A percentile compares a stretch with the other conserved stretches of the same genome.
Evolutionary conservation across 2,329 filamentous ascomycete species (phyloP).

Genomic region (Hypoxylon sp.): DNA sequence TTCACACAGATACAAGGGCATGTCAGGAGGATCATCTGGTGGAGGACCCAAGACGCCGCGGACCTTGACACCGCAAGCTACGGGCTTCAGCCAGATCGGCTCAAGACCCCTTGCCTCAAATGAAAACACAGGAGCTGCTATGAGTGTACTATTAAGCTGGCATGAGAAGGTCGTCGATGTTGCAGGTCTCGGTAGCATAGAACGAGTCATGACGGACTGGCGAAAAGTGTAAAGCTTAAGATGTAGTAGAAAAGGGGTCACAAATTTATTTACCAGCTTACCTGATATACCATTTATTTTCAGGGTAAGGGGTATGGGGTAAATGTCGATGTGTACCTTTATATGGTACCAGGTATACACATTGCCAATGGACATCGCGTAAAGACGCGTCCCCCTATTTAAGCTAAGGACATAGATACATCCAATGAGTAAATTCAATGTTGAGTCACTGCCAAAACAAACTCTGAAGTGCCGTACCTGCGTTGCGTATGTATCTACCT

Average conservation of each 20-base stretch:
- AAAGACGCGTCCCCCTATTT: too few species aligned
- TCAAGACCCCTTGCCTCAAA: slow-evolving; percentile 66
- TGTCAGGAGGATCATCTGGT: slow-evolving; percentile 68
- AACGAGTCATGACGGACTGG: slow-evolving; percentile 95
- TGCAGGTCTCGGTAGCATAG: slow-evolving; percentile 90
- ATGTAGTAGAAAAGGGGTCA: slow-evolving; percentile 28
- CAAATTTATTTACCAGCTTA: slow-evolving; percentile 11
- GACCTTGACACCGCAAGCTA: slow-evolving; percentile 79
- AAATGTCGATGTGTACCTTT: background rate
- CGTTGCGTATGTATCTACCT: too few species aligned
- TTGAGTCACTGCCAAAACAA: too few species aligned
- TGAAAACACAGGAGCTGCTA: slow-evolving; percentile 84
- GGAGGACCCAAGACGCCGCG: slow-evolving; percentile 60
- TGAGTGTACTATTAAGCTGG: slow-evolving; percentile 98
- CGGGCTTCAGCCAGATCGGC: slow-evolving; percentile 88
- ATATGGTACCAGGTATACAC: too few species aligned
- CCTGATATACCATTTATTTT: background rate
- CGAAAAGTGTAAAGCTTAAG: slow-evolving; percentile 78
- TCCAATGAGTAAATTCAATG: too few species aligned
- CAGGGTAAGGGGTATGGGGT: background rate
- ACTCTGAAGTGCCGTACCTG: too few species aligned
- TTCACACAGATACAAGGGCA: slow-evolving; percentile 84
- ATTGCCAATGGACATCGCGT: too few species aligned
- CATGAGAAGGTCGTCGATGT: slow-evolving; percentile 98
- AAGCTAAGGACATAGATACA: too few species aligned